phyloP scores from a whole-genome alignment of 2,329 filamentous ascomycete genomes.

The Alternaria alternata region DNA sequence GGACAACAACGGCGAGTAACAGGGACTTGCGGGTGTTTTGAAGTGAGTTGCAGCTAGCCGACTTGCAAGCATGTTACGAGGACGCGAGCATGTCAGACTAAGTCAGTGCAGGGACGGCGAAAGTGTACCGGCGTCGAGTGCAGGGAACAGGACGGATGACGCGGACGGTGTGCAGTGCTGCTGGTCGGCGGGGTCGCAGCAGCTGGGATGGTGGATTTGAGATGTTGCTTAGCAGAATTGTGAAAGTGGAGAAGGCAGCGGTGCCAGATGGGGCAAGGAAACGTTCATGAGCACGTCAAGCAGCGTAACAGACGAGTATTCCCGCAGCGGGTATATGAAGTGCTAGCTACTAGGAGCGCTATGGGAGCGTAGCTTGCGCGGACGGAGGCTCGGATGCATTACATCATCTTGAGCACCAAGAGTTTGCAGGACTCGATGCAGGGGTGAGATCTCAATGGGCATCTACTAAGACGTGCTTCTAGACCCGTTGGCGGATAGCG shows the following conservation, averaged over 20 bases:
- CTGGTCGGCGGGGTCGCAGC: conserved; percentile 31
- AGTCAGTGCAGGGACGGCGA: conserved; percentile 25
- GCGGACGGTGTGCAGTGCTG: conserved; percentile 23
- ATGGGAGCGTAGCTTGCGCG: conserved; percentile 5
- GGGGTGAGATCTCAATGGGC: conserved; percentile 26
- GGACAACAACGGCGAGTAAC: conserved; percentile 32
- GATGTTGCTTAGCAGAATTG: not conserved
- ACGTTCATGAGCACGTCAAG: conserved; percentile 7
- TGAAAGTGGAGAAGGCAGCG: not conserved
- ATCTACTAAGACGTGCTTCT: conserved; percentile 24
- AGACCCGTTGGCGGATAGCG: conserved; percentile 31
- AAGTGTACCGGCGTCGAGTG: conserved; percentile 25
- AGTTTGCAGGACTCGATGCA: conserved; percentile 23
- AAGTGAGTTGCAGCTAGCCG: conserved; percentile 28
- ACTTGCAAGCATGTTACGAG: conserved; percentile 28
- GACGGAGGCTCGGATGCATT: conserved; percentile 32
- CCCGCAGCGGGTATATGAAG: conserved; percentile 9
- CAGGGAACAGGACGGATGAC: conserved; percentile 41
- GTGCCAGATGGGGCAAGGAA: not conserved
- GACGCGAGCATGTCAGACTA: conserved; percentile 21
- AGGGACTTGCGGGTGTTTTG: conserved; percentile 42
- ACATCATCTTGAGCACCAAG: conserved; percentile 36
- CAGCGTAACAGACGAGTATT: conserved; percentile 15
- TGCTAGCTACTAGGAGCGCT: conserved; percentile 2
- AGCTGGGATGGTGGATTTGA: not conserved